Conservation (phyloP, 306 rosid genomes). For the Rubus parviflorus region DNA sequence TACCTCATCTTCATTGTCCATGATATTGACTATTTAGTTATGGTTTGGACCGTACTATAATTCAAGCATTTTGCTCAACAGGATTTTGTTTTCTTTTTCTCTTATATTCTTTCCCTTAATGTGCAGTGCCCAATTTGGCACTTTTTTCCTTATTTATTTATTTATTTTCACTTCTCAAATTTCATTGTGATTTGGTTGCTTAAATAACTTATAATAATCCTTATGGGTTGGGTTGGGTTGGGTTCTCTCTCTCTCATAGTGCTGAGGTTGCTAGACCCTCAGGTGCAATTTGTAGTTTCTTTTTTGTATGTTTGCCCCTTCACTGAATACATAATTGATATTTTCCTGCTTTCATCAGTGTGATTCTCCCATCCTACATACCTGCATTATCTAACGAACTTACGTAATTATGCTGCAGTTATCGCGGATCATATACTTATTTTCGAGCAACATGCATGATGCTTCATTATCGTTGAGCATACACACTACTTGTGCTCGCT, state of each 20-base stretch:
- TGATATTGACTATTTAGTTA: not conserved
- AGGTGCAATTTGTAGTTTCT: not conserved
- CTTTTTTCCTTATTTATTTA: not conserved
- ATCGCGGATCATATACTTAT: slow-evolving; percentile 92
- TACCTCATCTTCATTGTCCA: slow-evolving; percentile 1
- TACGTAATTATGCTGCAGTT: slow-evolving; percentile 58
- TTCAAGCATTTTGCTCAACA: not conserved
- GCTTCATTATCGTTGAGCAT: slow-evolving; percentile 94
- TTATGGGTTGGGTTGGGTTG: not conserved
- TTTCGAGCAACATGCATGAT: slow-evolving; percentile 98
- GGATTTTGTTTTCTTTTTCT: not conserved
- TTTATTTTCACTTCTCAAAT: not conserved
- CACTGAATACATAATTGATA: not conserved
- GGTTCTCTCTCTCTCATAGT: not conserved
- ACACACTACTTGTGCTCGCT: slow-evolving; percentile 97
- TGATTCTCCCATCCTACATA: slow-evolving; percentile 5
- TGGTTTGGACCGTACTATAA: not conserved
- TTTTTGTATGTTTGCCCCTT: not conserved
- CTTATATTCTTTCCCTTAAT: not conserved
- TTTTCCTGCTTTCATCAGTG: slow-evolving; percentile 1
- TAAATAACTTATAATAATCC: not conserved
- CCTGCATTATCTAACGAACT: slow-evolving; percentile 26
- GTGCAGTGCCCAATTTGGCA: not conserved
- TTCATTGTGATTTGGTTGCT: not conserved
- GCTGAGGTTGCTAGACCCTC: not conserved